Base-by-base conservation (phyloP, 225 moss, liverwort and hornwort genomes). In the Polytrichum formosum region DNA sequence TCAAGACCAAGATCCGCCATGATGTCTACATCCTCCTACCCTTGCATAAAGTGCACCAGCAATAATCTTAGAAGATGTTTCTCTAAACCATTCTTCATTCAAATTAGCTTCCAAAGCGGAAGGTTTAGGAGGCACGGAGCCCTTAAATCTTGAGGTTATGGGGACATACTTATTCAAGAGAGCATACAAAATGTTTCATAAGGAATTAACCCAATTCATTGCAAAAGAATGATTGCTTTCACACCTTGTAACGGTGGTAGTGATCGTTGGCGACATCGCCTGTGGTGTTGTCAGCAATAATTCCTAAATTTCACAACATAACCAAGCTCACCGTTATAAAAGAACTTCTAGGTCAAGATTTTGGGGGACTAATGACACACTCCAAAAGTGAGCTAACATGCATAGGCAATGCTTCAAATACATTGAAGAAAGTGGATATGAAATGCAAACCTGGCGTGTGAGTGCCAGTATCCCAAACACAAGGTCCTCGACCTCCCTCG, bases 251-350 rank as follows among this genome's bases (percentile, higher is more conserved):
- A 1, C 81, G 81, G 67, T 82, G 69, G 74, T 87, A 90, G 30
- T 80, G 76, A 58, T 91, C 83, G 5, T 56, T 72, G 56, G 85
- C 83, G 67, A 87, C 69, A 80, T 87, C 81, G 13, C 79, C 89
- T n/a, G 59, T 84, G 20, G 28, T 73, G 21, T 78, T 85, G 19
- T 76, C 63, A 30, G 6, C 25, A 56, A 77, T 63, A 27, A 66
- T 26, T 13, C 62, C 81, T 70, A 8, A 16, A 28, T 33, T 54
- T 30, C 60, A 76, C 0, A 7, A 0, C 4, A 58, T 55, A 5
- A 28, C 26, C 7, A 76, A 23, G 21, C 13, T 46, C 46, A 46
- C 46, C 4, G 13, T 33, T 33, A 23, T 23, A 23, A 23, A 23
- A 7, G 7, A 33, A 33, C 1, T 1, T 10, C 13, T 46, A 2